These are phyloP conservation scores for Dimocarpus longan DNA, from an alignment of 345 rosid species.

Conservation along the genomic window DNA sequence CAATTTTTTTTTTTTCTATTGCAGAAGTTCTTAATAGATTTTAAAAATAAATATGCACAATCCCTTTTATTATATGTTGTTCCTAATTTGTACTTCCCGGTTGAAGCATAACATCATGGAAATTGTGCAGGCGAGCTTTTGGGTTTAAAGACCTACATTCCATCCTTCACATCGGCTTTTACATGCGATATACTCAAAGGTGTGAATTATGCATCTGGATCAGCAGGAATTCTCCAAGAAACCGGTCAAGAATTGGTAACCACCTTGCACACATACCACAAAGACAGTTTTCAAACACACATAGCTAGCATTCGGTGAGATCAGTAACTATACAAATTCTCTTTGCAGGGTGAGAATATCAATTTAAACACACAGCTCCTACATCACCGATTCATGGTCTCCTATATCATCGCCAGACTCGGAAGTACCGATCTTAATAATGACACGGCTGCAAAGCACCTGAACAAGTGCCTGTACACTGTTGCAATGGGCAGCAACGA, in stretches of 20 bases:
- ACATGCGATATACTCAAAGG: constrained; percentile 40
- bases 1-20: too few species aligned
- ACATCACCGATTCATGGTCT: constrained; percentile 22
- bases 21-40: too few species aligned
- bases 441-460: background rate
- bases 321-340: constrained; percentile 34
- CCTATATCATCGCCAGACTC: constrained; percentile 1
- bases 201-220: constrained; percentile 58
- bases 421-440: background rate
- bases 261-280: too few species aligned
- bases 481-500: constrained; percentile 45
- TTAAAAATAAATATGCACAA: too few species aligned
- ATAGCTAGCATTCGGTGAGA: too few species aligned
- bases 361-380: constrained; percentile 41
- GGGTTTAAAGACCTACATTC: constrained; percentile 34
- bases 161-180: constrained; percentile 21
- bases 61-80: too few species aligned
- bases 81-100: too few species aligned
- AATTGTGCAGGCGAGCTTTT: constrained; percentile 29
- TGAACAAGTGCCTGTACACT: constrained; percentile 33
- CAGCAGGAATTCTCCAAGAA: constrained; percentile 58
- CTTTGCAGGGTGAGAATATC: constrained; percentile 51
- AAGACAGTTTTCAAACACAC: too few species aligned
- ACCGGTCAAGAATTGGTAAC: constrained; percentile 34
- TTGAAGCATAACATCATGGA: background rate